Base-by-base conservation (phyloP, 495 filamentous ascomycete species). In the Aspergillus heteromorphus region DNA sequence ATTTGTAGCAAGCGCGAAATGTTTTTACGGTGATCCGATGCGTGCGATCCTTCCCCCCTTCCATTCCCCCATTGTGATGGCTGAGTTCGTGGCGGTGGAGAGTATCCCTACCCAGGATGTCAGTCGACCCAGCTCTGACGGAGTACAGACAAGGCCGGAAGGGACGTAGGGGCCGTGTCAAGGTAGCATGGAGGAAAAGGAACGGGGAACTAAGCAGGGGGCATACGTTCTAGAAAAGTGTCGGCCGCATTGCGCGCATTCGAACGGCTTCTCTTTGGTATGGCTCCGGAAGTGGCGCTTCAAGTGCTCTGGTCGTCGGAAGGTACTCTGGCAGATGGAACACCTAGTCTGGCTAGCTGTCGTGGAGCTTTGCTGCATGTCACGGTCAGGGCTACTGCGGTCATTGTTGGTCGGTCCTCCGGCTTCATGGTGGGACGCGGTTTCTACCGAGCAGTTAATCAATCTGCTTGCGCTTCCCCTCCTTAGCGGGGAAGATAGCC, bases 231-330 rank as follows among this genome's bases (percentile, higher is more conserved):
- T 72, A 17, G 84, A 84, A 63, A 89, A 89, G 54, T 85, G 79
- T 48, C 86, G 81, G 20, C 78, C 76, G 64, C 86, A 89, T 57
- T 82, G 77, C 8, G 77, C 68, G 59, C 86, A 89, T 57, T 83
- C 79, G 59, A 87, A 87, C 0, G 81, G 82, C 58, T 85, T 86
- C 63, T 86, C 83, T 54, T 84, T 86, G 1, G 83, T 83, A 62
- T 89, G 86, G 45, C 84, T 86, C 38, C 86, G 78, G 55, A 86
- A 73, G 67, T 89, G 86, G 27, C 86, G 76, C 66, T 87, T 89
- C 40, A 89, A 64, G 67, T 89, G 86, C 61, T 89, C 86, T 16
- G 83, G 76, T 59, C 86, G 70, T 38, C 83, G 80, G 62, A 89
- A 89, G 9, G 78, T 79, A 19, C 73, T 79, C 41, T 73, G 66